Evolutionary conservation across 257 asterid species (phyloP).

Genomic region (Mitragyna speciosa): DNA sequence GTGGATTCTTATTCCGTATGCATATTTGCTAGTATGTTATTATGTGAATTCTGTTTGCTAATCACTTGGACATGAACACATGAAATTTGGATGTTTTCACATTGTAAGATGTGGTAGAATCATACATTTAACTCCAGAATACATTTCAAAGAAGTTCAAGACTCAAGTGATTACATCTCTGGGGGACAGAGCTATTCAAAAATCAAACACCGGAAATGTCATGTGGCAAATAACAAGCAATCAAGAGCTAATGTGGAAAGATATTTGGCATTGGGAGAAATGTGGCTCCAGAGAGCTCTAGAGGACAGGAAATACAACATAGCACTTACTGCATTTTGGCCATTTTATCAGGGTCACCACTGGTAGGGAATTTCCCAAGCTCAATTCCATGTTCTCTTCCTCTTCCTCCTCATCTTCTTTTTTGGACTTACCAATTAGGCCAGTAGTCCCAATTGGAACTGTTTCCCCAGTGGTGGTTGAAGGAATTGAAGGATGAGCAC

Average conservation of each 20-base stretch:
- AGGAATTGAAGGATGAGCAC: slow-evolving; percentile 37
- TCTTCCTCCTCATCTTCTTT: slow-evolving; percentile 96
- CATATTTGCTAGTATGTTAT: neutral
- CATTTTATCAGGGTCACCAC: slow-evolving; percentile 74
- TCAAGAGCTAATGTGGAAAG: neutral
- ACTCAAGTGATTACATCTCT: neutral
- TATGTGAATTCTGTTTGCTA: neutral
- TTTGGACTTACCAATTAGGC: slow-evolving; percentile 55
- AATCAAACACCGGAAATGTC: neutral
- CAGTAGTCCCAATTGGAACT: slow-evolving; percentile 36
- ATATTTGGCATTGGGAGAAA: neutral
- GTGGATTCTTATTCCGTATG: neutral
- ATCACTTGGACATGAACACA: neutral
- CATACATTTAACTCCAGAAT: neutral
- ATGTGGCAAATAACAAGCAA: neutral
- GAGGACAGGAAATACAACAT: neutral
- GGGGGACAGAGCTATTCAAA: neutral
- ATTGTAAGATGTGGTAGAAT: neutral
- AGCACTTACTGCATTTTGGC: slow-evolving; percentile 90
- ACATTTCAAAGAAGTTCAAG: neutral
- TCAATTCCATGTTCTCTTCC: slow-evolving; percentile 91
- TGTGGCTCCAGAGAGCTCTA: too few relatives aligned
- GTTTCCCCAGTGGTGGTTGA: slow-evolving; percentile 39
- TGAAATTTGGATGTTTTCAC: neutral
- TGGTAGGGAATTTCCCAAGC: slow-evolving; percentile 62